Evolutionary conservation across 1,139 yeast genomes (phyloP), one percentile per base, ranked within the genome.

Genomic region (Sugiyamaella castrensis): DNA sequence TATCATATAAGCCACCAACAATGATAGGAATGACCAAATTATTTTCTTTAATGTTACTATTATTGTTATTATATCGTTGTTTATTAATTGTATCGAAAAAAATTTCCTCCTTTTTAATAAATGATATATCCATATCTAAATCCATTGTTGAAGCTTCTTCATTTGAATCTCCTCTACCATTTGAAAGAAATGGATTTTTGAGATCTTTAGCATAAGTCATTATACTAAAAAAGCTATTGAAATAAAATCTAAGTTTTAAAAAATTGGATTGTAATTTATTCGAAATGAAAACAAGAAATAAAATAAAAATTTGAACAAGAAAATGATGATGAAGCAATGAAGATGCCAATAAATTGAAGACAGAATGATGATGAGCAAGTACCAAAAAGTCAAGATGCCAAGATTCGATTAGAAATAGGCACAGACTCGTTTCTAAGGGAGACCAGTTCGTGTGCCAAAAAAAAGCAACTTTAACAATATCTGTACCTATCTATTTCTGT

Each of bases 1-100:
- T 43, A 43, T 43, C 47, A 43, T 37, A 43, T 16, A 43, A 37
- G 19, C 42, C 47, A 24, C 37, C 27, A n/a, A n/a, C 34, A 30
- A 10, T 19, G 4, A 26, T 7, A 30, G 37, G 31, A 13, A 24
- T 12, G 8, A 19, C 11, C 24, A 2, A 15, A 27, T 29, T 39
- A 28, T 12, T 15, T 11, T 13, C 26, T 9, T 13, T 37, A 2
- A 12, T 37, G 12, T n/a, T 19, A 5, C 5, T 19, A 5, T 5
- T 19, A 19, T 19, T 19, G 24, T 19, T 19, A 19, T 19, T 19
- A 5, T 19, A 19, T 19, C 24, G 3, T 3, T 4, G 3, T 13
- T 15, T 39, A 30, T 39, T 39, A 26, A 7, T 27, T 31, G 31
- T 26, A 31, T 35, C 31, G 8, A 33, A 37, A 7, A 36, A 41